Evolutionary conservation across 169 alveolate genomes (phyloP), one percentile per base, ranked within the genome.

Genomic region (Plasmodium adleri): DNA sequence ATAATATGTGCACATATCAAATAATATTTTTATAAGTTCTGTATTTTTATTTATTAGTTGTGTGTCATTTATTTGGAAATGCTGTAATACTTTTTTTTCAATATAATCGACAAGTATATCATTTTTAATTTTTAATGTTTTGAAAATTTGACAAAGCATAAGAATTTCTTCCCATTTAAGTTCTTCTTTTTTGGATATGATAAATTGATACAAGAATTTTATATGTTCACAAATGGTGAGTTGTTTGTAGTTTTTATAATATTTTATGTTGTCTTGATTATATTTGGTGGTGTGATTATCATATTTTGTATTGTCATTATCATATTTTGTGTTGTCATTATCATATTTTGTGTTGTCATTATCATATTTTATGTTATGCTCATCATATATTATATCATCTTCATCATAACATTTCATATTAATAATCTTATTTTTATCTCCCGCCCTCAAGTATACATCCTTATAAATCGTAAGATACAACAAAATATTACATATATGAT

Each of bases 401-500:
- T 76, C 63, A 6, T 62, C 50, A 71, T 71, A 13, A 32, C 0
- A 4, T 32, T 32, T 32, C 45, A 32, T 4, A 32, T 32, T 32
- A 32, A 0, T 4, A 32, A 4, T 32, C 45, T 32, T 4, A 32
- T 32, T 32, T 32, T 32, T 32, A 0, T 32, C 8, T 32, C 4
- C 8, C 45, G 8, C 8, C 45, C 4, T 4, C 45, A 32, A 3
- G 4, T 32, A 32, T 32, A 32, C 45, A 32, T 32, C 45, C 45
- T 72, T 66, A 24, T 71, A 66, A 86, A 86, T 72, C 49, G 74
- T 70, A 47, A 86, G 72, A 64, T 59, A 86, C 3, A 86, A 72
- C n/a, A 86, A 47, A 71, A 86, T 86, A 28, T 86, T 86, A 58
- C 92, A 86, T 24, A 86, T 86, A 67, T 86, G 92, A 20, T 56